A percentile compares a stretch with the other conserved stretches of the same genome.
Conservation (phyloP, 1,139 yeast genomes). For the Debaryomyces fabryi region DNA sequence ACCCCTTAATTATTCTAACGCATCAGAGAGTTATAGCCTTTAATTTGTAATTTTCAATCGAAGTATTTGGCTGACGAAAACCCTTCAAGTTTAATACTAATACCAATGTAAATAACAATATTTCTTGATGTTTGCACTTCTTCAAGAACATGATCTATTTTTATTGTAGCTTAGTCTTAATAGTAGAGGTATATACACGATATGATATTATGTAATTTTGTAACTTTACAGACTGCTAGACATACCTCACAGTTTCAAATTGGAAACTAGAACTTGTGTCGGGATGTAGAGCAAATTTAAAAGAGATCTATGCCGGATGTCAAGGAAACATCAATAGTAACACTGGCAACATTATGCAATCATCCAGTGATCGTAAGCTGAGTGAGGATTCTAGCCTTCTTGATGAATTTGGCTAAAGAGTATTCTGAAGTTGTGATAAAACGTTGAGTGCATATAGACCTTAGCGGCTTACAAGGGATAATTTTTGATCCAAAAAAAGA, state of each 20-base stretch:
- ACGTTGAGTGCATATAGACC: background rate
- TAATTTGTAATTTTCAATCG: background rate
- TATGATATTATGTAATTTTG: background rate
- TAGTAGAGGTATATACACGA: no score
- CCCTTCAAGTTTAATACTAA: no score
- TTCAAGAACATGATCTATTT: no score
- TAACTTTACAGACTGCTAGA: background rate
- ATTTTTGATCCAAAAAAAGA: constrained; percentile 3
- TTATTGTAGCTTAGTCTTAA: no score
- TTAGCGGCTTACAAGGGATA: constrained; percentile 8
- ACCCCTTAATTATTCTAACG: background rate
- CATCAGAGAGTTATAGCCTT: background rate
- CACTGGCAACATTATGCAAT: background rate
- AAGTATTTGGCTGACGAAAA: background rate
- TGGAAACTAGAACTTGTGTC: background rate
- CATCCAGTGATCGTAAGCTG: background rate
- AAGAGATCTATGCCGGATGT: background rate
- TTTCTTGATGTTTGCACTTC: no score
- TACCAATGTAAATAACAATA: no score
- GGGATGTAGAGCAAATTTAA: background rate
- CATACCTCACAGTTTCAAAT: background rate
- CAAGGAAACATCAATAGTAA: background rate
- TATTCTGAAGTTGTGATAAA: background rate
- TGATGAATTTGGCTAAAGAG: background rate
- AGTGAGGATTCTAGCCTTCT: background rate